Conservation (phyloP, 2,329 filamentous ascomycete species). For the Hysterium pulicare region DNA sequence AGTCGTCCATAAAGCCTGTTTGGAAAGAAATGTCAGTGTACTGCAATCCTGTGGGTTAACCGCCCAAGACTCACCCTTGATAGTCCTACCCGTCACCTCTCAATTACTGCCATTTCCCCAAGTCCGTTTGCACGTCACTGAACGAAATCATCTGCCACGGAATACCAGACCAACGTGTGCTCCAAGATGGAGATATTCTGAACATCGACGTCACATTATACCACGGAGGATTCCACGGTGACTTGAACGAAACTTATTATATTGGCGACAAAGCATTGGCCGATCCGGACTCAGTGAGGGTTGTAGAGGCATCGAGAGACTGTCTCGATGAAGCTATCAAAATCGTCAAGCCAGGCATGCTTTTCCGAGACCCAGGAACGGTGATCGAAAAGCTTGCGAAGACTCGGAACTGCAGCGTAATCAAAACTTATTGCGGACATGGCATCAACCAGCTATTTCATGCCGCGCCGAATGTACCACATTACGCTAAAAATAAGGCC, state of each 20-base stretch:
- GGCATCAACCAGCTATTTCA: slow-evolving; percentile 95
- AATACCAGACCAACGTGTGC: slow-evolving; percentile 84
- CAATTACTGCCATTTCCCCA: slow-evolving; percentile 95
- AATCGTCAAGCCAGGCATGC: slow-evolving; percentile 85
- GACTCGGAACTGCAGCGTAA: slow-evolving; percentile 77
- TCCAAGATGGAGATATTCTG: slow-evolving; percentile 90
- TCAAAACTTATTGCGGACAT: slow-evolving; percentile 94
- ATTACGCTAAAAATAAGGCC: slow-evolving; percentile 98
- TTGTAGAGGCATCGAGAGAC: slow-evolving; percentile 86
- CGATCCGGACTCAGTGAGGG: slow-evolving; percentile 81
- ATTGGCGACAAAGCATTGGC: slow-evolving; percentile 83
- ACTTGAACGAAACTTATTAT: slow-evolving; percentile 98
- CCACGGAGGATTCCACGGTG: slow-evolving; percentile 91
- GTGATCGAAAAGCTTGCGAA: slow-evolving; percentile 96
- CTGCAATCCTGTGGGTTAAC: neutral
- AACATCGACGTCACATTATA: slow-evolving; percentile 97
- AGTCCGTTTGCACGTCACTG: slow-evolving; percentile 92
- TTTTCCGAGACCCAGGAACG: slow-evolving; percentile 91
- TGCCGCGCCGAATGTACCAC: slow-evolving; percentile 87
- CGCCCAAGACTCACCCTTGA: slow-evolving; percentile 13
- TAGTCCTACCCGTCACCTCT: slow-evolving; percentile 92
- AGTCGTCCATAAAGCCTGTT: slow-evolving; percentile 88
- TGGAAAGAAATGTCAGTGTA: slow-evolving; percentile 78
- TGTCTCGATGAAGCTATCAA: slow-evolving; percentile 89
- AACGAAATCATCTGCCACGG: slow-evolving; percentile 99